Evolutionary conservation across 768 basidiomycete species (phyloP), one percentile per base, ranked within the genome.

Genomic region (Mycena metata): DNA sequence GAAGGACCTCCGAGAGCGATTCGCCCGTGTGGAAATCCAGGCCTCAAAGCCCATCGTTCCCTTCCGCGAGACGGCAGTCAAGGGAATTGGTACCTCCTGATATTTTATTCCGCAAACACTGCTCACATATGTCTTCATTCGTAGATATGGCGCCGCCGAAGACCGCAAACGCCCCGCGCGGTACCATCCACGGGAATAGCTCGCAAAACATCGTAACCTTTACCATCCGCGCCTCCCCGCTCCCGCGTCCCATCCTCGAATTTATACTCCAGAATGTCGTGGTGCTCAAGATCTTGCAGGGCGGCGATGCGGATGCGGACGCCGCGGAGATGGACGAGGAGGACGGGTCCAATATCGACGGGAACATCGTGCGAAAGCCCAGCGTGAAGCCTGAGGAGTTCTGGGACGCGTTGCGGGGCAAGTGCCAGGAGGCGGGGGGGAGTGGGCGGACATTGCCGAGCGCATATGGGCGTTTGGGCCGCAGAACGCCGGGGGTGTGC

Each of bases 1-100:
- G 47, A 97, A 96, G 79, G 98, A 99, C 78, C 83, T 99, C n/a
- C 88, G 93, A 23, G 98, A 99, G 77, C 86, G 98, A 41, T 99
- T 98, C 78, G 97, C 98, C 3, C 88, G 90, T 67, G 90, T 98
- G 39, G 95, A 95, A 52, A 96, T 99, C 35, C 95, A 96, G 72
- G 91, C 92, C 2, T 98, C 96, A 1, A 90, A 96, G 73, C 96
- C 96, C 0, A 98, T 99, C 64, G 98, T 99, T 3, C 98, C 98
- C 13, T 99, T 98, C 83, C 88, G 98, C 45, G 98, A 99, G 79
- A 98, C 98, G 0, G 94, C 95, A 0, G 87, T 97, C 16, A 92
- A 89, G 72, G 95, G 85, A 4, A 75, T 84, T 73, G 95, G 95
- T 94, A 75, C 26, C 75, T 73, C 4, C 9, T n/a, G 23, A 55